Evolutionary conservation across 768 basidiomycete species (phyloP).

Genomic region (Suillus spraguei): DNA sequence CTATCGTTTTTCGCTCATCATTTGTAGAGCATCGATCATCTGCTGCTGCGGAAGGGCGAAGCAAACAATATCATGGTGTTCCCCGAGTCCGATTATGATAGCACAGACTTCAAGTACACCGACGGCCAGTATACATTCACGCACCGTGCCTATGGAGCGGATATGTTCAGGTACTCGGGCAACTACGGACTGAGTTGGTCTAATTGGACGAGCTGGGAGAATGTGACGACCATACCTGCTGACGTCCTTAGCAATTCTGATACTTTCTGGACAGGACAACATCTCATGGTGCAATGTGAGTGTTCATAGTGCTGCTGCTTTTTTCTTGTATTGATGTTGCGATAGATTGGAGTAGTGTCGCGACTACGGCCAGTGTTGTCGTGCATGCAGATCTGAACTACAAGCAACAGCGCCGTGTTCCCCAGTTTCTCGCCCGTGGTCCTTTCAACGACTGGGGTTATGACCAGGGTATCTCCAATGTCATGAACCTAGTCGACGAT

Average conservation of each 20-base stretch:
- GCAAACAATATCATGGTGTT: conserved; percentile 84
- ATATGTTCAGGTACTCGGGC: conserved; percentile 83
- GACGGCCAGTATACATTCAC: conserved; percentile 73
- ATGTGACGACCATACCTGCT: conserved; percentile 62
- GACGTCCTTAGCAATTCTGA: conserved; percentile 48
- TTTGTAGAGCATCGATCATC: conserved; percentile 64
- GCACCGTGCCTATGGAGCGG: conserved; percentile 85
- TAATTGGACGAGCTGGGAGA: conserved; percentile 78
- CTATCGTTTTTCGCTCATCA: conserved; percentile 13
- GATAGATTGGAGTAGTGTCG: conserved; percentile 77
- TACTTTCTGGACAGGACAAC: conserved; percentile 79
- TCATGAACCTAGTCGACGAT: conserved; percentile 66
- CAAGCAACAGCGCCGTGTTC: conserved; percentile 68
- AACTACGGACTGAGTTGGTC: conserved; percentile 84
- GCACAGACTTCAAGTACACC: conserved; percentile 53
- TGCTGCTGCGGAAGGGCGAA: conserved; percentile 80
- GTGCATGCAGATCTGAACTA: conserved; percentile 79
- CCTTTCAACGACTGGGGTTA: conserved; percentile 93
- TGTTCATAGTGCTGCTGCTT: conserved; percentile 7
- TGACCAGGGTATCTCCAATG: conserved; percentile 75
- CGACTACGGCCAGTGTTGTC: conserved; percentile 62
- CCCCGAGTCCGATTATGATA: conserved; percentile 79
- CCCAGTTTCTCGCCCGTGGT: conserved; percentile 86
- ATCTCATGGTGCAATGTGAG: conserved; percentile 89
- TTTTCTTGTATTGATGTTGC: conserved; percentile 8